Evolutionary conservation across 2,329 filamentous ascomycete genomes (phyloP).

Genomic region (Zasmidium citrigriseum): DNA sequence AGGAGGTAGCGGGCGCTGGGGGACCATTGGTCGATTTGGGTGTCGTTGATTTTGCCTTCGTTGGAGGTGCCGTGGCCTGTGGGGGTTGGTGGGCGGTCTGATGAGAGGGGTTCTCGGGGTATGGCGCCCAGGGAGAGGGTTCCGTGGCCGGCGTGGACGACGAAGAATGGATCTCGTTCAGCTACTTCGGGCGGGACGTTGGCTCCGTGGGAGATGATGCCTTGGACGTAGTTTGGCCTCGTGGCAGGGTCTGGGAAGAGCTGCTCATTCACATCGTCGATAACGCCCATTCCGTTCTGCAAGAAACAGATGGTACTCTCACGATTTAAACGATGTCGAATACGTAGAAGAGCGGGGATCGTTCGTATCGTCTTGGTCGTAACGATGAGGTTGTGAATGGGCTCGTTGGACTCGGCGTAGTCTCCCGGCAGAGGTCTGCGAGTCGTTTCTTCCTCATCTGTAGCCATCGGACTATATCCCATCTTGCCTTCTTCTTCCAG

Average conservation of each 20-base stretch:
- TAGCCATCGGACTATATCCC: constrained; percentile 9
- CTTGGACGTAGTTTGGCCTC: constrained; percentile 76
- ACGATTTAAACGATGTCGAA: constrained; percentile 67
- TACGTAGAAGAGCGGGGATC: constrained; percentile 63
- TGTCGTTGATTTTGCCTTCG: constrained; percentile 16
- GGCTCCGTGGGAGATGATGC: constrained; percentile 63
- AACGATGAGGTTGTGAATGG: constrained; percentile 73
- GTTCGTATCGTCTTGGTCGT: constrained; percentile 73
- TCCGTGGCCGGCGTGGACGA: constrained; percentile 60
- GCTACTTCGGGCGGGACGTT: constrained; percentile 42
- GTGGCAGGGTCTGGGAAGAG: constrained; percentile 67
- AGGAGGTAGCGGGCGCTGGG: constrained; percentile 62
- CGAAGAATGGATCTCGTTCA: constrained; percentile 48
- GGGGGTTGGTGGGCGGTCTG: constrained; percentile 1
- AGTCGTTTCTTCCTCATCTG: neutral
- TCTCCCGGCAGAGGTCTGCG: neutral
- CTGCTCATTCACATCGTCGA: constrained; percentile 72
- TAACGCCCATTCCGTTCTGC: constrained; percentile 78
- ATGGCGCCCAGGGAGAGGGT: constrained; percentile 59
- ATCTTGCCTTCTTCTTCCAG: neutral
- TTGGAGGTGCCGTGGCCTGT: constrained; percentile 19
- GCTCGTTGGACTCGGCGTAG: constrained; percentile 16
- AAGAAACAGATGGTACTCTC: constrained; percentile 74
- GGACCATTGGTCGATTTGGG: constrained; percentile 23
- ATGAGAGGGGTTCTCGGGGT: constrained; percentile 37